phyloP scores from a whole-genome alignment of 768 basidiomycete genomes.

The Boletus sp. region DNA sequence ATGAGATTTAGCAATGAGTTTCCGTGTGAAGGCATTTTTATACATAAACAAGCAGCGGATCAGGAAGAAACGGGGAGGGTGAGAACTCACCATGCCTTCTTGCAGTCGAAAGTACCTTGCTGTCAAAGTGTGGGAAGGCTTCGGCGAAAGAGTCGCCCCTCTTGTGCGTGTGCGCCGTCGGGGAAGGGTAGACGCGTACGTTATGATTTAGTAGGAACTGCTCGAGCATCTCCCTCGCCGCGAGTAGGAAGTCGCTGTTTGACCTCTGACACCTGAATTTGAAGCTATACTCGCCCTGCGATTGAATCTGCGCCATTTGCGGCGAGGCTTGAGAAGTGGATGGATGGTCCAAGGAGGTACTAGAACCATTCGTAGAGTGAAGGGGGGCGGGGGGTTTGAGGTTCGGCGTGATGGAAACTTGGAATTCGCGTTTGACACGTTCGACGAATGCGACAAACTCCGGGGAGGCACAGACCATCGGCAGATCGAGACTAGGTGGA shows the following conservation, averaged over 20 bases:
- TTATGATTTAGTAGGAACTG: slow-evolving; percentile 85
- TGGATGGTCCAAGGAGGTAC: slow-evolving; percentile 50
- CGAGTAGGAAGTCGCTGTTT: slow-evolving; percentile 89
- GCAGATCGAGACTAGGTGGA: slow-evolving; percentile 78
- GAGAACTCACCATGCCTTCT: slow-evolving; percentile 55
- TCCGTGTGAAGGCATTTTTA: background rate
- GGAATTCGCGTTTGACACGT: slow-evolving; percentile 89
- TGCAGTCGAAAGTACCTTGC: slow-evolving; percentile 84
- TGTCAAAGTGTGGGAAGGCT: slow-evolving; percentile 95
- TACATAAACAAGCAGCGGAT: slow-evolving; percentile 33
- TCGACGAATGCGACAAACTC: slow-evolving; percentile 88
- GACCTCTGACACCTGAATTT: slow-evolving; percentile 95
- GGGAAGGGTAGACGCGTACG: slow-evolving; percentile 77
- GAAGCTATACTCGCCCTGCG: slow-evolving; percentile 74
- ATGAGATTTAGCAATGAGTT: slow-evolving; percentile 8
- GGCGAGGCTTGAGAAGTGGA: slow-evolving; percentile 20
- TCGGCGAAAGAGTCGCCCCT: slow-evolving; percentile 92
- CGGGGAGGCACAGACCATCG: slow-evolving; percentile 68
- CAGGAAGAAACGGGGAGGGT: background rate
- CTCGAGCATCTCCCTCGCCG: slow-evolving; percentile 90
- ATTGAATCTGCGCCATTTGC: slow-evolving; percentile 19
- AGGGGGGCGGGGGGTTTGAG: slow-evolving; percentile 48
- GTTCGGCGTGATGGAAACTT: slow-evolving; percentile 85
- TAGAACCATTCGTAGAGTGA: slow-evolving; percentile 45
- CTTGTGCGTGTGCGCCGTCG: slow-evolving; percentile 77